These are phyloP conservation scores for Sordariomycetes sp. DNA, from an alignment of 2,329 filamentous ascomycete genomes.

Conservation along the genomic window DNA sequence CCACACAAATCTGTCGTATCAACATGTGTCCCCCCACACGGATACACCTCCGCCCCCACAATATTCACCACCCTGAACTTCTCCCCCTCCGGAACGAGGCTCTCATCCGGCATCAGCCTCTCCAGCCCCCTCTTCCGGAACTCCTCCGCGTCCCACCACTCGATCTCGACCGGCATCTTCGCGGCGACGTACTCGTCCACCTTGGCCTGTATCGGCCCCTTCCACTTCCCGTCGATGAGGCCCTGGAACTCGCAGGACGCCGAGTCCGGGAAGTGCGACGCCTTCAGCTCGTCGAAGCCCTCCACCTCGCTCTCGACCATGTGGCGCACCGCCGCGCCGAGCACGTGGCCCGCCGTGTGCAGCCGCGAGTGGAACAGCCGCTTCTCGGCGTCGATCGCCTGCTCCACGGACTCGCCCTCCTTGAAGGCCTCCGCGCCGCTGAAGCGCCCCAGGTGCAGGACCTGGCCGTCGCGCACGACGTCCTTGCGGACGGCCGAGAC, in stretches of 20 bases:
- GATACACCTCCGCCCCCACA: slow-evolving; percentile 57
- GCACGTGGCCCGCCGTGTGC: slow-evolving; percentile 65
- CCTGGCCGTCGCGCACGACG: slow-evolving; percentile 34
- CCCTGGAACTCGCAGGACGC: slow-evolving; percentile 60
- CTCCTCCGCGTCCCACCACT: slow-evolving; percentile 58
- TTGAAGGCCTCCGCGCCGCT: slow-evolving; percentile 20
- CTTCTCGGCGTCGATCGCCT: slow-evolving; percentile 49
- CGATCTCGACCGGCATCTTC: slow-evolving; percentile 48
- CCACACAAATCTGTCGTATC: slow-evolving; percentile 46
- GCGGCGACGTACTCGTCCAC: slow-evolving; percentile 47
- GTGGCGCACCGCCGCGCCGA: slow-evolving; percentile 55
- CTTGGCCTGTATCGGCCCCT: slow-evolving; percentile 48
- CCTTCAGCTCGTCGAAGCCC: slow-evolving; percentile 56
- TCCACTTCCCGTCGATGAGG: slow-evolving; percentile 52
- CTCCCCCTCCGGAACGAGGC: slow-evolving; percentile 32
- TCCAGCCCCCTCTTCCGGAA: slow-evolving; percentile 43
- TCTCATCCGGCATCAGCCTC: slow-evolving; percentile 41
- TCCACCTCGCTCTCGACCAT: slow-evolving; percentile 40
- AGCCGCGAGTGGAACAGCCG: slow-evolving; percentile 54
- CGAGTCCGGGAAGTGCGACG: slow-evolving; percentile 58
- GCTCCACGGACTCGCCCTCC: slow-evolving; percentile 33
- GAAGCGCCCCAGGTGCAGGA: slow-evolving; percentile 58
- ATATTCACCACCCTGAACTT: slow-evolving; percentile 60
- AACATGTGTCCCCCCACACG: slow-evolving; percentile 68
- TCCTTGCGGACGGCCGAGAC: slow-evolving; percentile 49